These are phyloP conservation scores for Trichophyton rubrum DNA, from an alignment of 2,329 filamentous ascomycete genomes.

Conservation along the genomic window DNA sequence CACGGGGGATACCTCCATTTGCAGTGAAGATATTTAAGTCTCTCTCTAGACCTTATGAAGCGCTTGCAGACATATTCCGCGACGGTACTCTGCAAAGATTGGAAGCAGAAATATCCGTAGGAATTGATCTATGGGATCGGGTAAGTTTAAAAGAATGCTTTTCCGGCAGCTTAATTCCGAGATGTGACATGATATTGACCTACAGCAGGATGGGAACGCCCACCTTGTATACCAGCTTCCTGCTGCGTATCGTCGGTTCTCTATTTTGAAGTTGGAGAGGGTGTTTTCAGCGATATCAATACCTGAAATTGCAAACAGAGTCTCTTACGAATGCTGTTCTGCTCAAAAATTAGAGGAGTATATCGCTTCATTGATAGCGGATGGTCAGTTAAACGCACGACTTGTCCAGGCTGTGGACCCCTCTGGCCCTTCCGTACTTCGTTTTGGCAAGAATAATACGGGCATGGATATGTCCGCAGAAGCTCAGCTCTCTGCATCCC, in stretches of 20 bases:
- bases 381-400: constrained; percentile 39
- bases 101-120: constrained; percentile 50
- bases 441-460: constrained; percentile 36
- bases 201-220: constrained; percentile 52
- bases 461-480: background rate
- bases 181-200: constrained; percentile 6
- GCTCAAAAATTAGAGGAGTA: constrained; percentile 23
- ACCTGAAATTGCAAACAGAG: constrained; percentile 31
- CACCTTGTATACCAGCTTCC: constrained; percentile 59
- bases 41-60: constrained; percentile 57
- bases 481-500: constrained; percentile 9
- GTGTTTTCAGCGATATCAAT: constrained; percentile 56
- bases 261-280: constrained; percentile 58
- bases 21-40: constrained; percentile 46
- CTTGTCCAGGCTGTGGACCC: constrained; percentile 33
- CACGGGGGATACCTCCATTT: constrained; percentile 32
- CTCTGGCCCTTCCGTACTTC: constrained; percentile 37
- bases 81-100: constrained; percentile 47
- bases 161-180: background rate
- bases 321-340: constrained; percentile 19
- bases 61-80: constrained; percentile 57
- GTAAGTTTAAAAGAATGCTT: constrained; percentile 24
- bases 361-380: constrained; percentile 36
- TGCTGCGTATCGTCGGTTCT: constrained; percentile 60
- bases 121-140: constrained; percentile 48